Conservation (phyloP, 257 asterid genomes). For the Ilex asprella region DNA sequence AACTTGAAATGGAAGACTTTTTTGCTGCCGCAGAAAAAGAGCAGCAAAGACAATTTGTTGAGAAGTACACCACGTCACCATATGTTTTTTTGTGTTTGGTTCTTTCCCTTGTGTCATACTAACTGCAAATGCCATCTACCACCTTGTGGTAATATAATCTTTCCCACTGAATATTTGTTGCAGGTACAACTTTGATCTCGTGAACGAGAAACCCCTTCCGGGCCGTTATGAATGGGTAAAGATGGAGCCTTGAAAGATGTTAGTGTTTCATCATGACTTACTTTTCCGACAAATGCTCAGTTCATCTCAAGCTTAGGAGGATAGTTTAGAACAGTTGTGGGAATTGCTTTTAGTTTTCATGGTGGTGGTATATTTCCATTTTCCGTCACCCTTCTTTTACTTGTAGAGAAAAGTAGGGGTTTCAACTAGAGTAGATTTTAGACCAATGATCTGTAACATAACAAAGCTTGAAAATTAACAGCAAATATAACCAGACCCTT, state of each 20-base stretch:
- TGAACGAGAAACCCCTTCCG: constrained; percentile 30
- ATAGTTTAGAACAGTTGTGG: no score
- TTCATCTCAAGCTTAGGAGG: no score
- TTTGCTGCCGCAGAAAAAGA: constrained; percentile 15
- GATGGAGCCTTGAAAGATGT: constrained; percentile 11
- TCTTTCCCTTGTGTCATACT: no score
- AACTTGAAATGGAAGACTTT: constrained; percentile 17
- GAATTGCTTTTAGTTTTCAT: neutral
- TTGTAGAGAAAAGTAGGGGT: constrained; percentile 22
- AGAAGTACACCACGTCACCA: constrained; percentile 15
- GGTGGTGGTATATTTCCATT: constrained; percentile 14
- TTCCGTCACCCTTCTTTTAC: constrained; percentile 12
- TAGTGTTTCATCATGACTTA: neutral
- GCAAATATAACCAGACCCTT: constrained; percentile 12
- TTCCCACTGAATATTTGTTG: neutral
- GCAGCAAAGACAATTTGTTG: constrained; percentile 21
- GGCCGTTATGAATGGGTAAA: constrained; percentile 33
- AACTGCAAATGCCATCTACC: no score
- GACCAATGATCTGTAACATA: constrained; percentile 41
- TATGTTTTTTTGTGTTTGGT: neutral
- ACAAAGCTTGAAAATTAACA: constrained; percentile 24
- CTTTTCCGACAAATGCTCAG: no score
- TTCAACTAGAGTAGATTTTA: constrained; percentile 5
- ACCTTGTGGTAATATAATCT: no score
- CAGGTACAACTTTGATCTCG: constrained; percentile 40